These are phyloP conservation scores for Fusarium longipes DNA, from an alignment of 2,329 filamentous ascomycete genomes.

Conservation along the genomic window DNA sequence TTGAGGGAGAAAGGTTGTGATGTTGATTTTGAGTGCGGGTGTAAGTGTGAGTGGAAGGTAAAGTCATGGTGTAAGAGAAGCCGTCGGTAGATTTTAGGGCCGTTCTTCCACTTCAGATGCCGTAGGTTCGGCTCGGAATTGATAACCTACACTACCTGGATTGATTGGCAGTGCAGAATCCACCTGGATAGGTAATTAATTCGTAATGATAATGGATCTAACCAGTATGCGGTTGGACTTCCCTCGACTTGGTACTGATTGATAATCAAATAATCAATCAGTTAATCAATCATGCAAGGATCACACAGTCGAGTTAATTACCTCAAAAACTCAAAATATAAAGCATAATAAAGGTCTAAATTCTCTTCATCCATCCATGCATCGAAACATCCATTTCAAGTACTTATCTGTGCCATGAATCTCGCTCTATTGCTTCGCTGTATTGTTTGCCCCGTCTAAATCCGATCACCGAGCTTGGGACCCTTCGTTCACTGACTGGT, in stretches of 20 bases:
- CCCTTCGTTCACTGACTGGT: neutral
- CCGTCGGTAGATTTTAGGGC: slow-evolving; percentile 35
- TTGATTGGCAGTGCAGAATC: slow-evolving; percentile 12
- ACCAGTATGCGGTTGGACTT: slow-evolving; percentile 7
- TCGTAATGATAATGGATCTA: slow-evolving; percentile 8
- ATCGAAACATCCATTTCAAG: slow-evolving; percentile 1
- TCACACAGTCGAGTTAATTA: neutral
- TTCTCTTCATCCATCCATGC: neutral
- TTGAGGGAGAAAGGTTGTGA: slow-evolving; percentile 10
- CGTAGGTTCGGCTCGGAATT: slow-evolving; percentile 28
- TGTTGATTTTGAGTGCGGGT: neutral
- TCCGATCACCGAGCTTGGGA: slow-evolving; percentile 32
- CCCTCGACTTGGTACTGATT: slow-evolving; percentile 23
- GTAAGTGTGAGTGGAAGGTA: slow-evolving; percentile 13
- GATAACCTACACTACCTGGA: neutral
- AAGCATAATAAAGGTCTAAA: neutral
- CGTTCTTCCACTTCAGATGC: slow-evolving; percentile 25
- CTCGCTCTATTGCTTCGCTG: slow-evolving; percentile 32
- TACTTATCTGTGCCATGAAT: slow-evolving; percentile 8
- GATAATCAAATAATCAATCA: slow-evolving; percentile 33
- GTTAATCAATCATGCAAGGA: slow-evolving; percentile 7
- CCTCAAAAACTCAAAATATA: neutral
- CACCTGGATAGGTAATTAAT: slow-evolving; percentile 22
- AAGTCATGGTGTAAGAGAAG: slow-evolving; percentile 28
- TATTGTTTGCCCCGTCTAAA: slow-evolving; percentile 30